Conservation (phyloP, 768 basidiomycete genomes). For the Suillus subaureus region DNA sequence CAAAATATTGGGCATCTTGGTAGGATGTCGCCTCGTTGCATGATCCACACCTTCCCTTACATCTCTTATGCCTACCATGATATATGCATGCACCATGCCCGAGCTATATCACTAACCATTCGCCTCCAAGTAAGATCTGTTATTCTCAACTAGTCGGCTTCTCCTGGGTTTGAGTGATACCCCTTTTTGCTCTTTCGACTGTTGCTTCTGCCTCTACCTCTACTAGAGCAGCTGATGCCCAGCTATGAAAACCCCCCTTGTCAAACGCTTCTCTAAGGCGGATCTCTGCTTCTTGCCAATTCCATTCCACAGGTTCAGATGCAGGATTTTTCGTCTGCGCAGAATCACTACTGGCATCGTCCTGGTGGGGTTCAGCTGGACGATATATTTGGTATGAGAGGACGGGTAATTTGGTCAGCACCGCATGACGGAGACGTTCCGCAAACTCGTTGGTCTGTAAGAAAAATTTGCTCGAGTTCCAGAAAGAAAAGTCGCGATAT, state of each 20-base stretch:
- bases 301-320: slow-evolving; percentile 39
- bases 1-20: slow-evolving; percentile 5
- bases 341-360: slow-evolving; percentile 15
- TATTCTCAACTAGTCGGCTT: neutral
- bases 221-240: slow-evolving; percentile 52
- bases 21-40: slow-evolving; percentile 14
- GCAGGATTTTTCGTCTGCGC: neutral
- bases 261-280: slow-evolving; percentile 60
- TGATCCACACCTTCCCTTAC: slow-evolving; percentile 15
- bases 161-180: neutral
- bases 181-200: slow-evolving; percentile 43
- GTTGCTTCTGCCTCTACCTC: slow-evolving; percentile 63
- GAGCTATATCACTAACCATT: neutral
- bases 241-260: slow-evolving; percentile 55
- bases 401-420: slow-evolving; percentile 49
- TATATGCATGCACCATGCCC: slow-evolving; percentile 21
- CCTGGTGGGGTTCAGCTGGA: slow-evolving; percentile 33
- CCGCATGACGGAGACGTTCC: slow-evolving; percentile 50
- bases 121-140: neutral
- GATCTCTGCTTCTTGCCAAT: slow-evolving; percentile 53
- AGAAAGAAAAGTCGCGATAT: slow-evolving; percentile 3
- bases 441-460: slow-evolving; percentile 62
- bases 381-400: slow-evolving; percentile 57
- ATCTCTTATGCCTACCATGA: slow-evolving; percentile 25
- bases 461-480: slow-evolving; percentile 2